Conservation (phyloP, 352 stramenopile genomes). For the Peronospora belbahrii region DNA sequence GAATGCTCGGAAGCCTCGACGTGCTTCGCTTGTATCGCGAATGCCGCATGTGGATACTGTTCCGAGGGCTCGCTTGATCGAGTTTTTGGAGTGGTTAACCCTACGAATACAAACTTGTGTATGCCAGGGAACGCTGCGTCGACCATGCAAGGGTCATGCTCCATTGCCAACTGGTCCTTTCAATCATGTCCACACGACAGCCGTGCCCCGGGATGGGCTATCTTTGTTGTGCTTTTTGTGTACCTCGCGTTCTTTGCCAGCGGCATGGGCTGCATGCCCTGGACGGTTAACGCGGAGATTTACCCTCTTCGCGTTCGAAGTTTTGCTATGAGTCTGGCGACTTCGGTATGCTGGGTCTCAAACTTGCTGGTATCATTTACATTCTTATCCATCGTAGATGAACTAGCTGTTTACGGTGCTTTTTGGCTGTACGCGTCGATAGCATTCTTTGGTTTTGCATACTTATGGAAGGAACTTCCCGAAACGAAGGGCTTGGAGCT, state of each 20-base stretch:
- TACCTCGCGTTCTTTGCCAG: conserved; percentile 71
- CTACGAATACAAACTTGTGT: conserved; percentile 14
- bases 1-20: conserved; percentile 35
- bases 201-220: conserved; percentile 31
- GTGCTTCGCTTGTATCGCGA: conserved; percentile 68
- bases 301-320: conserved; percentile 87
- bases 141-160: conserved; percentile 12
- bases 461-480: conserved; percentile 73
- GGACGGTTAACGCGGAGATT: conserved; percentile 95
- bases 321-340: conserved; percentile 84
- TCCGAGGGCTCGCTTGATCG: conserved; percentile 11
- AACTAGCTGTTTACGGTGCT: conserved; percentile 44
- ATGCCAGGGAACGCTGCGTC: conserved; percentile 17
- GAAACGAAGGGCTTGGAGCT: conserved; percentile 90
- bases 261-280: conserved; percentile 87
- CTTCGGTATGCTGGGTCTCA: conserved; percentile 88
- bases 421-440: conserved; percentile 90
- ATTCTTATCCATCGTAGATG: conserved; percentile 85
- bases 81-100: conserved; percentile 3
- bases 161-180: conserved; percentile 31
- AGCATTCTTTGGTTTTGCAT: conserved; percentile 60
- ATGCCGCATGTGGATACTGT: conserved; percentile 40
- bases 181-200: conserved; percentile 41
- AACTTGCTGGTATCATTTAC: conserved; percentile 91
- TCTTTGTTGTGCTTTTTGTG: conserved; percentile 56